Evolutionary conservation across 306 rosid genomes (phyloP), one percentile per base, ranked within the genome.

Genomic region (Prunus dulcis): DNA sequence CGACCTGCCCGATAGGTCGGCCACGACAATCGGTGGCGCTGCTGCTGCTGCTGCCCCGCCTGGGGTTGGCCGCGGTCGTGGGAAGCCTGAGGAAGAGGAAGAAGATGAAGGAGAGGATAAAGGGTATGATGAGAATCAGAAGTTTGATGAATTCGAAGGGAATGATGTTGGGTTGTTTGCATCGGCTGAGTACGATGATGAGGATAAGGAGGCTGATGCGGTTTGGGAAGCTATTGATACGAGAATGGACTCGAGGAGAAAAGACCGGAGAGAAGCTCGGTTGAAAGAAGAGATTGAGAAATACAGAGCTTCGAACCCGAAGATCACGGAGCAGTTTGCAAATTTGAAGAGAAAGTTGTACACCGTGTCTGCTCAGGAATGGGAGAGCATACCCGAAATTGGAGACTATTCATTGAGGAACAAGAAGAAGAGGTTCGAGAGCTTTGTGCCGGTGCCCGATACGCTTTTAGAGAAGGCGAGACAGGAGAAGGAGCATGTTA

Each of bases 161-260:
- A 93, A 93, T 38, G 97, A 93, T 45, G 98, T 93, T 4, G 97
- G 98, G 3, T 78, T 93, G 80, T 93, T 93, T 18, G 98, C 98
- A 3, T 89, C 95, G 0, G 95, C 95, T 2, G 97, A 93, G 53
- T 93, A 93, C 0, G 97, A 91, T 41, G 98, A 91, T 68, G 98
- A 93, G n/a, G 98, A 93, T 64, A 93, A 88, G 78, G 96, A 91
- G 80, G 97, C 96, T 2, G 97, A 93, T 79, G 97, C 96, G 1
- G 97, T 91, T 62, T 93, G 98, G 98, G 98, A 93, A 51, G 97
- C 86, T 0, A 89, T 93, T 19, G 98, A 93, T 47, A 76, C 86
- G 87, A 87, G 98, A 57, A 91, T 93, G 98, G 98, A 93, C 82
- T 93, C 93, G 11, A 81, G 98, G 81, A 88, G 98, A 76, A 93